These are phyloP conservation scores for Sporothrix pallida DNA, from an alignment of 2,329 filamentous ascomycete species.

Conservation along the genomic window DNA sequence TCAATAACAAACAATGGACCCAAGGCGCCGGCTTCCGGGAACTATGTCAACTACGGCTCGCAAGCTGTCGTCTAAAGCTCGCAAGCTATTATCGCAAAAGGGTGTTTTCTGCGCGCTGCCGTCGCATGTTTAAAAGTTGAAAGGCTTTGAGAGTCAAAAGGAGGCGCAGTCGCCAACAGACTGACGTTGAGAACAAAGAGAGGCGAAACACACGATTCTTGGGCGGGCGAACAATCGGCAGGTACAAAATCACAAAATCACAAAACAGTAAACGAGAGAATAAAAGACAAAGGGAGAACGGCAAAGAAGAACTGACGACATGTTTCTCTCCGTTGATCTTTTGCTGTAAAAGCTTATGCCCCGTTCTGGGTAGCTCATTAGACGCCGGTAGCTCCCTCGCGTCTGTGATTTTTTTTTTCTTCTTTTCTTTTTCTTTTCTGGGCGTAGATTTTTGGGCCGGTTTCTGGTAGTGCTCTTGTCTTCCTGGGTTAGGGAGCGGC, in stretches of 20 bases:
- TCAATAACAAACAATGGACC: not conserved
- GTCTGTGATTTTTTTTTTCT: too few relatives aligned
- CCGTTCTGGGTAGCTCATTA: not conserved
- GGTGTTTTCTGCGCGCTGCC: not conserved
- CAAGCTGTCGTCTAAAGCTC: not conserved
- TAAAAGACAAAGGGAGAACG: too few relatives aligned
- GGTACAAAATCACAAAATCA: too few relatives aligned
- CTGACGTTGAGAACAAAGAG: not conserved
- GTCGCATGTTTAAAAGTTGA: not conserved
- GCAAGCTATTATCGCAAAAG: not conserved
- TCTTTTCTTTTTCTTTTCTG: too few relatives aligned
- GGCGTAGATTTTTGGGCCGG: too few relatives aligned
- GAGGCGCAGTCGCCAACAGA: not conserved
- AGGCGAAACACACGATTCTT: not conserved
- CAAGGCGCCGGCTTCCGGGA: not conserved
- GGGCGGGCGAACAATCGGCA: too few relatives aligned
- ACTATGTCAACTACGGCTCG: not conserved
- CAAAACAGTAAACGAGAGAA: too few relatives aligned
- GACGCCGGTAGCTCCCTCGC: not conserved
- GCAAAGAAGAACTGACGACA: too few relatives aligned
- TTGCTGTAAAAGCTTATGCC: too few relatives aligned
- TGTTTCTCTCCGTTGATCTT: too few relatives aligned
- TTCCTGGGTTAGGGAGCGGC: not conserved
- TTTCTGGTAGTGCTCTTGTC: too few relatives aligned
- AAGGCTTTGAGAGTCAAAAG: not conserved